Conservation (phyloP, 2,329 filamentous ascomycete genomes). For the Hymenoscyphus repandus region DNA sequence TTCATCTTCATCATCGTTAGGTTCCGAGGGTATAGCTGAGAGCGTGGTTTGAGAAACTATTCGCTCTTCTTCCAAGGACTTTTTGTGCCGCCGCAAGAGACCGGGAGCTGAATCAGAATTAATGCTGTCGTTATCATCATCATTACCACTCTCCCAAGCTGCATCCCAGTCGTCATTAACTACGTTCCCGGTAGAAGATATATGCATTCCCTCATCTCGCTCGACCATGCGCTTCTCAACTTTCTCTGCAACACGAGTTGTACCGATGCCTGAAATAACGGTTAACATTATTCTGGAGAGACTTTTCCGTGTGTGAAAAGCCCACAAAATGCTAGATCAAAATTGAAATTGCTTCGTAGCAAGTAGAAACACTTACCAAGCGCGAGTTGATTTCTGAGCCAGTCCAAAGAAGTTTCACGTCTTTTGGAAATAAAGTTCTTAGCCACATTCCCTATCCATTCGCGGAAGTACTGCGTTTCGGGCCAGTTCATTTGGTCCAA, state of each 20-base stretch:
- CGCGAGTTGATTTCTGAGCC: constrained; percentile 65
- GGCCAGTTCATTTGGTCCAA: constrained; percentile 61
- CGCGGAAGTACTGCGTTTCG: constrained; percentile 56
- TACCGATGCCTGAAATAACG: constrained; percentile 50
- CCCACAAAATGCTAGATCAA: too few species aligned
- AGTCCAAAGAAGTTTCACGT: constrained; percentile 71
- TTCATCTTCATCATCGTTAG: constrained; percentile 28
- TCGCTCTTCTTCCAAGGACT: constrained; percentile 6
- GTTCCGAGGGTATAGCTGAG: neutral
- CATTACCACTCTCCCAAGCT: constrained; percentile 62
- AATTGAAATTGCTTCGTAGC: too few species aligned
- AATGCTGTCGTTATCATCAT: neutral
- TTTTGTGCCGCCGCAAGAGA: neutral
- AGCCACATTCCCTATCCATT: constrained; percentile 78
- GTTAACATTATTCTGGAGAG: neutral
- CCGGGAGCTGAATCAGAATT: neutral
- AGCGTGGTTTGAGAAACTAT: neutral
- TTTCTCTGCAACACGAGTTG: constrained; percentile 68
- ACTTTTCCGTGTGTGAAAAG: too few species aligned
- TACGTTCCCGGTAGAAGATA: constrained; percentile 47
- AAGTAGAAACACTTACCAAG: constrained; percentile 15
- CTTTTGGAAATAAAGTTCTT: constrained; percentile 82
- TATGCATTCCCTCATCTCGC: constrained; percentile 58
- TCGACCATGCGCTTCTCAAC: constrained; percentile 79
- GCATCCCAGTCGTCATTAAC: constrained; percentile 69